These are phyloP conservation scores for Boletales sp. DNA, from an alignment of 768 basidiomycete genomes.

Conservation along the genomic window DNA sequence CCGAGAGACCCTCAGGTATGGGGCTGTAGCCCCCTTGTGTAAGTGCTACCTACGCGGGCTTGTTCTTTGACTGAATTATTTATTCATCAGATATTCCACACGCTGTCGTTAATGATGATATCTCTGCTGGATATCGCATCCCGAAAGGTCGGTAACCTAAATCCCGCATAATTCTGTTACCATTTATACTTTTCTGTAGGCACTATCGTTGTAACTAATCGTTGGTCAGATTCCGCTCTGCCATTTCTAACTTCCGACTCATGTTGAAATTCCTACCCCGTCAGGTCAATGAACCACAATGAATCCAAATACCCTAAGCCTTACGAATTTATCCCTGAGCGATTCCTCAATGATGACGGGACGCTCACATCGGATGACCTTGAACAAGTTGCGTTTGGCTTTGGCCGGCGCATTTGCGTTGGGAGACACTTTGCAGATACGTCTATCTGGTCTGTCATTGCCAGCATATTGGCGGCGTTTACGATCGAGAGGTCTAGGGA, in stretches of 20 bases:
- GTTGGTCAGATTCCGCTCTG: slow-evolving; percentile 12
- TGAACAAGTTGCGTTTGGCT: slow-evolving; percentile 19
- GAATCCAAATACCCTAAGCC: slow-evolving; percentile 36
- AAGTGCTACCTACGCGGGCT: background rate
- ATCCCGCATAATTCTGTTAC: background rate
- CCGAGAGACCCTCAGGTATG: slow-evolving; percentile 18
- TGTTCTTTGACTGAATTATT: background rate
- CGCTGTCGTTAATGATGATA: slow-evolving; percentile 36
- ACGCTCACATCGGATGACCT: slow-evolving; percentile 12
- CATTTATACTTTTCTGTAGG: slow-evolving; percentile 8
- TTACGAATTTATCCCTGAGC: slow-evolving; percentile 37
- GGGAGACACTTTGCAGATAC: slow-evolving; percentile 25
- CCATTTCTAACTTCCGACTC: background rate
- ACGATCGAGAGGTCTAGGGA: slow-evolving; percentile 15
- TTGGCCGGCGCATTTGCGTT: slow-evolving; percentile 29
- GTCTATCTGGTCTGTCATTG: slow-evolving; percentile 24
- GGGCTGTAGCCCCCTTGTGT: slow-evolving; percentile 14
- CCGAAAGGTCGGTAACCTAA: slow-evolving; percentile 33
- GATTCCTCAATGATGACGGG: slow-evolving; percentile 33
- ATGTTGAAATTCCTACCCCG: background rate
- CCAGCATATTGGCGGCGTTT: slow-evolving; percentile 15
- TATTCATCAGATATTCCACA: slow-evolving; percentile 26
- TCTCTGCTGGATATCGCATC: slow-evolving; percentile 47
- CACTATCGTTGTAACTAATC: slow-evolving; percentile 14
- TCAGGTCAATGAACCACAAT: slow-evolving; percentile 22